A percentile compares a stretch with the other conserved stretches of the same genome.
Evolutionary conservation across 495 filamentous ascomycete genomes (phyloP).

Genomic region (Penicillium canariense): DNA sequence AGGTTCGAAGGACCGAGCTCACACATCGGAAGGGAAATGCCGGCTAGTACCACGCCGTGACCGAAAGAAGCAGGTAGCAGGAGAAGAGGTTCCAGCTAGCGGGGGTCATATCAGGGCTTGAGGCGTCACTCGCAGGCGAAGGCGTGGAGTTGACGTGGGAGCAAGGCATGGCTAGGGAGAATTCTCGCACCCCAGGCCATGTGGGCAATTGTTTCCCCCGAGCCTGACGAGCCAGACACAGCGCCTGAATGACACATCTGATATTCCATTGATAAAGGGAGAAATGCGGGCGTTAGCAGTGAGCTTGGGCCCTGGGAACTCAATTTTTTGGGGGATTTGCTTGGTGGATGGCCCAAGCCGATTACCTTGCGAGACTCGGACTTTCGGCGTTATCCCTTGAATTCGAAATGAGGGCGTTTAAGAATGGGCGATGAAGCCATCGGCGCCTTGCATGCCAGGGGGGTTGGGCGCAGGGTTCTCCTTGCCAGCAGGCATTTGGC

Average conservation of each 20-base stretch:
- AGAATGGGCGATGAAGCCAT: slow-evolving; percentile 24
- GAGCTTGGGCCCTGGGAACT: slow-evolving; percentile 13
- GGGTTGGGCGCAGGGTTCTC: slow-evolving; percentile 6
- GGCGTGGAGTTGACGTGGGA: slow-evolving; percentile 25
- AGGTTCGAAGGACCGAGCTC: background rate
- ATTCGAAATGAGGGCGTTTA: background rate
- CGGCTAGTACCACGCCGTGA: background rate
- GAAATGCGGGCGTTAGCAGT: slow-evolving; percentile 1
- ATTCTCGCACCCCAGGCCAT: slow-evolving; percentile 19
- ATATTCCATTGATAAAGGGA: slow-evolving; percentile 12
- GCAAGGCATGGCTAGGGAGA: slow-evolving; percentile 23
- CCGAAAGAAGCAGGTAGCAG: slow-evolving; percentile 21
- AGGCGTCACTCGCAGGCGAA: too few relatives aligned
- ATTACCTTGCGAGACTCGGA: too few relatives aligned
- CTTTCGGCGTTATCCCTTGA: slow-evolving; percentile 18
- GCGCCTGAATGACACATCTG: slow-evolving; percentile 20
- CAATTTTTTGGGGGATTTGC: too few relatives aligned
- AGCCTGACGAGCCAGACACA: background rate
- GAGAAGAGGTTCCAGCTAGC: slow-evolving; percentile 9
- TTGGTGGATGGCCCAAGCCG: too few relatives aligned
- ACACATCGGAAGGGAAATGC: background rate
- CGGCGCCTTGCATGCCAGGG: slow-evolving; percentile 30
- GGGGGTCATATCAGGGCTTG: background rate
- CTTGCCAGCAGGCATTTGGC: slow-evolving; percentile 14
- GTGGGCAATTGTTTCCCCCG: slow-evolving; percentile 10